Percentiles rank a stretch among this genome's conserved stretches.
phyloP scores from a whole-genome alignment of 495 filamentous ascomycete genomes.

The Barbatosphaeria neglecta region DNA sequence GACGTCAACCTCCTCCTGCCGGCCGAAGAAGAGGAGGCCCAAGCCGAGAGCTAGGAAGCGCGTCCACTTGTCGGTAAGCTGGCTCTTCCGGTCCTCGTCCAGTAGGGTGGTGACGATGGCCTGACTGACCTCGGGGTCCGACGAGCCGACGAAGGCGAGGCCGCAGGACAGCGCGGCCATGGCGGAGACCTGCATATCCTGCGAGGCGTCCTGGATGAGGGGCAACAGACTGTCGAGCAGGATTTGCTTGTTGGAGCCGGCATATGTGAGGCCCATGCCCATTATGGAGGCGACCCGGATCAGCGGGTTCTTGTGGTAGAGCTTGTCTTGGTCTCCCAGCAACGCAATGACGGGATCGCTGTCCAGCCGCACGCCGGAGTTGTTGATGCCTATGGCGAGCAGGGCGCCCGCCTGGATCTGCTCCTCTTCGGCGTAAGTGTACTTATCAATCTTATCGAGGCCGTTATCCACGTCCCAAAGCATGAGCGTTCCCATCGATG shows the following conservation, averaged over 20 bases:
- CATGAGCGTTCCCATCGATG: constrained; percentile 79
- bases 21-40: constrained; percentile 87
- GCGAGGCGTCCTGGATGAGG: constrained; percentile 66
- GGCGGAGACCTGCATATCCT: constrained; percentile 89
- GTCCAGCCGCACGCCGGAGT: constrained; percentile 77
- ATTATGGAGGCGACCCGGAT: constrained; percentile 79
- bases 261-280: constrained; percentile 89
- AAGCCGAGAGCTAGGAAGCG: constrained; percentile 91
- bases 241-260: constrained; percentile 80
- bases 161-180: constrained; percentile 92
- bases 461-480: constrained; percentile 86
- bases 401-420: constrained; percentile 81
- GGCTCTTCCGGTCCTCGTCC: constrained; percentile 75
- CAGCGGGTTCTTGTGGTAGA: constrained; percentile 61
- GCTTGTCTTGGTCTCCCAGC: constrained; percentile 62
- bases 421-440: constrained; percentile 72
- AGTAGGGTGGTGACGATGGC: constrained; percentile 82
- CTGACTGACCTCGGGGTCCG: constrained; percentile 75
- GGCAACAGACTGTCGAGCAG: constrained; percentile 70
- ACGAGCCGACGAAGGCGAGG: constrained; percentile 85
- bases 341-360: constrained; percentile 81
- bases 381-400: constrained; percentile 86
- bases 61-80: constrained; percentile 95
- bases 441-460: constrained; percentile 85
- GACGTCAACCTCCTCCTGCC: constrained; percentile 95